Evolutionary conservation across 192 early-diverging fungal species (phyloP).

Genomic region (Coemansia sp.): DNA sequence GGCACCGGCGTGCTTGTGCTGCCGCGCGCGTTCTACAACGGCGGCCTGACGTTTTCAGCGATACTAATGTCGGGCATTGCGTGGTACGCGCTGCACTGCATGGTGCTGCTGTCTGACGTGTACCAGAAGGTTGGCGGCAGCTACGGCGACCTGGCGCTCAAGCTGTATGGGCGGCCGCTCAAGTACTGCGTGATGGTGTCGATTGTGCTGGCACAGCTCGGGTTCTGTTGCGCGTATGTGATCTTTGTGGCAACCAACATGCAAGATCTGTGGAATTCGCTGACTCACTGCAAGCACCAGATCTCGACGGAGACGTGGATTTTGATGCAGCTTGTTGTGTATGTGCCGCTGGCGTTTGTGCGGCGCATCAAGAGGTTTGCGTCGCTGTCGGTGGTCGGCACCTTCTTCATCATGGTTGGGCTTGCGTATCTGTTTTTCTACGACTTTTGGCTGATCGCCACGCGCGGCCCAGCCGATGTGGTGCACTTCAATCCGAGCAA

Average conservation of each 20-base stretch:
- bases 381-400: conserved; percentile 82
- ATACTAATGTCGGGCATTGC: conserved; percentile 60
- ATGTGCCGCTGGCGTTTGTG: conserved; percentile 86
- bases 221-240: conserved; percentile 85
- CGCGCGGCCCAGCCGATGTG: conserved; percentile 64
- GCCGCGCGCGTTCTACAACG: conserved; percentile 75
- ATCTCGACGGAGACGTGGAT: conserved; percentile 73
- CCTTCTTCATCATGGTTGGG: conserved; percentile 89
- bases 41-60: conserved; percentile 67
- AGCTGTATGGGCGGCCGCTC: conserved; percentile 63
- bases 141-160: conserved; percentile 69
- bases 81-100: conserved; percentile 62
- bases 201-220: conserved; percentile 76
- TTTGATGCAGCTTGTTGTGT: conserved; percentile 69
- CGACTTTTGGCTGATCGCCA: conserved; percentile 70
- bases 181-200: conserved; percentile 66
- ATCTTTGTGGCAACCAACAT: conserved; percentile 90
- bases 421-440: conserved; percentile 82
- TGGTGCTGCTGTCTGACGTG: conserved; percentile 66
- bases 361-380: conserved; percentile 89
- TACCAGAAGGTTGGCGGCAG: conserved; percentile 60
- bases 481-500: conserved; percentile 78
- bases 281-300: conserved; percentile 63
- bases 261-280: conserved; percentile 65
- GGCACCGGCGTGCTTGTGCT: conserved; percentile 77